A percentile compares a stretch with the other conserved stretches of the same genome.
phyloP scores from a whole-genome alignment of 2,329 filamentous ascomycete genomes.

The Arthrobotrys entomopaga region DNA sequence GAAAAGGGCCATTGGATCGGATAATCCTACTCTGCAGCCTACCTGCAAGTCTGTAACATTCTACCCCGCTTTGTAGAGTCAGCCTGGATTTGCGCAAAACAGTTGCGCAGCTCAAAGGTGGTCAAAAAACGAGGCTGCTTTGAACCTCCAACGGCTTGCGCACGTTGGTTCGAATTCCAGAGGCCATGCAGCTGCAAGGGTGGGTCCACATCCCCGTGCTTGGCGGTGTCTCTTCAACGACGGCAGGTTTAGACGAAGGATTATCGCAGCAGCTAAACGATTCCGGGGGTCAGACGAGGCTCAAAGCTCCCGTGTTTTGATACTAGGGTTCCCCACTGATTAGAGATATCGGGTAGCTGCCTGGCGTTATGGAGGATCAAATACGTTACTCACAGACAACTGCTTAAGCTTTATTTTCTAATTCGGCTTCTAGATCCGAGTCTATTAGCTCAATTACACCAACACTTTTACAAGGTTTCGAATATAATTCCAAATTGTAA shows the following conservation, averaged over 20 bases:
- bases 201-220: background rate
- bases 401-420: no score
- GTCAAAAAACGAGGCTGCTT: slow-evolving; percentile 34
- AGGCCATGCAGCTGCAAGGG: background rate
- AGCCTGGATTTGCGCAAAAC: background rate
- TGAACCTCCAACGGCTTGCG: slow-evolving; percentile 14
- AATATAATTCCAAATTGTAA: slow-evolving; percentile 1
- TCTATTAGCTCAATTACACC: background rate
- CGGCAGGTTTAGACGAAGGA: slow-evolving; percentile 44
- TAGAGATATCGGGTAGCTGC: background rate
- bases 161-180: no score
- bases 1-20: background rate
- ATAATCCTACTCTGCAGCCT: background rate
- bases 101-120: background rate
- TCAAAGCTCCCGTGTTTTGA: slow-evolving; percentile 23
- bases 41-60: background rate
- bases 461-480: background rate
- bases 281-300: slow-evolving; percentile 21
- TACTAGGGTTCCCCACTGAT: slow-evolving; percentile 4
- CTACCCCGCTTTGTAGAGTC: slow-evolving; percentile 23
- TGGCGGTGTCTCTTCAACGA: background rate
- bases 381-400: no score
- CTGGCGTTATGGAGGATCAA: background rate
- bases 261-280: background rate
- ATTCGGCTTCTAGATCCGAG: background rate